These are phyloP conservation scores for Trichoderma sp. DNA, from an alignment of 2,329 filamentous ascomycete species.

Conservation along the genomic window DNA sequence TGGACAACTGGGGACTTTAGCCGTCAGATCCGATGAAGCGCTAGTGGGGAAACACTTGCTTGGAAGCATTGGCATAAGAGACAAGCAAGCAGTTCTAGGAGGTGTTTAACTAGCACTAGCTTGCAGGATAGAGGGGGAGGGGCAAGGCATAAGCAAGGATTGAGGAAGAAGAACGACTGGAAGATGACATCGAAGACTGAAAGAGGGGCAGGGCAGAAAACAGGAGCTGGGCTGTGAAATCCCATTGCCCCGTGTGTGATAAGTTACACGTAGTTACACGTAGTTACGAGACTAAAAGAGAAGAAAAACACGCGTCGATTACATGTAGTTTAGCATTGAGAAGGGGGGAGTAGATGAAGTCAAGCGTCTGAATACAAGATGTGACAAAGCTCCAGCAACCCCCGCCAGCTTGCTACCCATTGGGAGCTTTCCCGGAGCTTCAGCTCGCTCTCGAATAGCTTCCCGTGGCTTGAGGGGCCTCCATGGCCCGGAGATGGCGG, in stretches of 20 bases:
- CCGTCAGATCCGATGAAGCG: slow-evolving; percentile 17
- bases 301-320: background rate
- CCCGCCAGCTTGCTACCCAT: background rate
- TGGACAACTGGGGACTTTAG: background rate
- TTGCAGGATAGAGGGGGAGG: background rate
- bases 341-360: background rate
- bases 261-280: background rate
- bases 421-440: background rate
- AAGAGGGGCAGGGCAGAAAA: background rate
- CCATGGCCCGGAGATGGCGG: background rate
- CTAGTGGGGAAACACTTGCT: background rate
- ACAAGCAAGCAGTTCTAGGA: background rate
- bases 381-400: background rate
- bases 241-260: background rate
- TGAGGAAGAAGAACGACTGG: background rate
- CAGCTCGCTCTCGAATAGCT: background rate
- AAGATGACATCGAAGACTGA: background rate
- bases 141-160: background rate
- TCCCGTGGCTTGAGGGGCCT: background rate
- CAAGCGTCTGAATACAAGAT: background rate
- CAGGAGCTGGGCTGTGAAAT: background rate
- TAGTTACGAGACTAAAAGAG: background rate
- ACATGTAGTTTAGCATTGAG: background rate
- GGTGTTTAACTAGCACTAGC: background rate
- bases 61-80: background rate